Evolutionary conservation across 2,329 filamentous ascomycete species (phyloP).

Genomic region (Neonectria ditissima): DNA sequence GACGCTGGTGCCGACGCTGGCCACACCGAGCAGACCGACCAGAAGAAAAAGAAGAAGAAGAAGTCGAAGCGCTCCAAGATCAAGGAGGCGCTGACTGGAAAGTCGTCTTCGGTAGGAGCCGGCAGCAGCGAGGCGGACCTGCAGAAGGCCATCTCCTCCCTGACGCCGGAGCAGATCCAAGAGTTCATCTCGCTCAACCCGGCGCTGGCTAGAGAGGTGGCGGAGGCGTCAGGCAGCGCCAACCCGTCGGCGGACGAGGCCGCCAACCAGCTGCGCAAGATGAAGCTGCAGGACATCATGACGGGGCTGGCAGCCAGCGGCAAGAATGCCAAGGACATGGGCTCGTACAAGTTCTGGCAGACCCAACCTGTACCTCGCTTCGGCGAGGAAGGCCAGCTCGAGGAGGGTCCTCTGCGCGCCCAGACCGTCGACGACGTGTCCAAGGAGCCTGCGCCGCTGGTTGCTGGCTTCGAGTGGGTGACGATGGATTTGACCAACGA

Average conservation of each 20-base stretch:
- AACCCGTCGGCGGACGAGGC: constrained; percentile 57
- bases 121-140: constrained; percentile 52
- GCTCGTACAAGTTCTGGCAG: constrained; percentile 97
- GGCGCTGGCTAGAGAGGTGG: constrained; percentile 72
- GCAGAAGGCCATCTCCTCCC: constrained; percentile 64
- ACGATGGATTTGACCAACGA: constrained; percentile 87
- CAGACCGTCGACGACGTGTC: constrained; percentile 83
- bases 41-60: constrained; percentile 71
- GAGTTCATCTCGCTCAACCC: constrained; percentile 80
- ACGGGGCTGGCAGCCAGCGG: constrained; percentile 80
- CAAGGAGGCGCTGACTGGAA: constrained; percentile 57
- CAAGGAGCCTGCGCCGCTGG: constrained; percentile 78
- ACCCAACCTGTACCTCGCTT: constrained; percentile 96
- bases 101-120: constrained; percentile 45
- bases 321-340: constrained; percentile 97
- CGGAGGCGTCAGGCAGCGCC: constrained; percentile 50
- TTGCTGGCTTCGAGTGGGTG: constrained; percentile 93
- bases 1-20: constrained; percentile 51
- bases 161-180: constrained; percentile 68
- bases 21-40: constrained; percentile 32
- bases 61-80: constrained; percentile 74
- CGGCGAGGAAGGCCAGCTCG: constrained; percentile 66
- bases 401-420: constrained; percentile 86
- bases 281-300: constrained; percentile 78
- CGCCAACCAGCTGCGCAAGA: constrained; percentile 67